Evolutionary conservation across 2,329 filamentous ascomycete species (phyloP), one percentile per base, ranked within the genome.

Genomic region (Hymenoscyphus fructigenus): DNA sequence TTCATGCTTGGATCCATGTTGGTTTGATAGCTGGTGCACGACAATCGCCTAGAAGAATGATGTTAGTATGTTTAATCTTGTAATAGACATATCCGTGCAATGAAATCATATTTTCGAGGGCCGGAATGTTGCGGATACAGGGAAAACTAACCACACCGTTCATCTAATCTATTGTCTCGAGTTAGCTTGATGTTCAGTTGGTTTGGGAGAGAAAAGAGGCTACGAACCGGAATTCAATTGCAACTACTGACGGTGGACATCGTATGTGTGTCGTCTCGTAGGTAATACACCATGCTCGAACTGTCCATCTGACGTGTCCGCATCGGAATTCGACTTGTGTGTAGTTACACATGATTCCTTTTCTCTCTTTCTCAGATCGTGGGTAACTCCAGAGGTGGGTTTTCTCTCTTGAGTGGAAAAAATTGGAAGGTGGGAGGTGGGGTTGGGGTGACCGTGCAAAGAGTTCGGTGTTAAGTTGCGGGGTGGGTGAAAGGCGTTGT

Each of bases 271-370:
- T 84, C 69, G 82, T 80, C 75, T 78, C 76, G 68, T 79, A 79
- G 66, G 67, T 73, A 57, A 72, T 72, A 77, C 84, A 86, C 84
- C 84, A 86, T 20, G 82, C 82, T 68, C 82, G 79, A 57, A 86
- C 84, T 9, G 81, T 82, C 69, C 81, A 85, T 38, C 84, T 79
- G 65, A 83, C 75, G 74, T 87, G 84, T 59, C 79, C 79, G 75
- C 84, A 87, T 50, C 79, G 78, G 72, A 84, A 86, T 66, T 85
- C 81, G 62, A 86, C 84, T 75, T 85, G 81, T 26, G 81, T 85
- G 69, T 86, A 86, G 73, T 86, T 83, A 74, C 84, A 87, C 84
- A 86, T 86, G 59, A 62, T 75, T 67, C 38, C 20, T 36, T 47
- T 34, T n/a, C n/a, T 29, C 29, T 38, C 17, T 38, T 58, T 58